Percentiles rank a stretch among this genome's conserved stretches.
Conservation (phyloP, 2,329 filamentous ascomycete species). For the Fusarium dimerum region DNA sequence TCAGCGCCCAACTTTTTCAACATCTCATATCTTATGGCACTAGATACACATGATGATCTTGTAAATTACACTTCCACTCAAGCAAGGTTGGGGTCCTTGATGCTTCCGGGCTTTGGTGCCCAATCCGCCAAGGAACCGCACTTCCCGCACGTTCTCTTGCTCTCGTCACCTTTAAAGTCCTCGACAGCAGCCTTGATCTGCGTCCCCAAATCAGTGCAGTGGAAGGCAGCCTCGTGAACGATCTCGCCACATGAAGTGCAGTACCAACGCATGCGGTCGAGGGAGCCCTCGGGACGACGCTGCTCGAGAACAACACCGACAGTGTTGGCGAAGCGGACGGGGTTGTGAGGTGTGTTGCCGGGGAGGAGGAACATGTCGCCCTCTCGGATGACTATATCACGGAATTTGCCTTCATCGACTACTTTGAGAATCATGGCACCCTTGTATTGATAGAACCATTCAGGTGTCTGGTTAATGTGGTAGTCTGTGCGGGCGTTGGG, state of each 20-base stretch:
- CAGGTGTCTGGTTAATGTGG: conserved; percentile 94
- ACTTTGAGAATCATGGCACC: conserved; percentile 94
- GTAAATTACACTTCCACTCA: conserved; percentile 1
- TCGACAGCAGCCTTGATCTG: conserved; percentile 94
- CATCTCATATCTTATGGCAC: too few species aligned
- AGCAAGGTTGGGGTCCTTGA: conserved; percentile 58
- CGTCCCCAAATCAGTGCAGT: conserved; percentile 86
- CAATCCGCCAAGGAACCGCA: conserved; percentile 78
- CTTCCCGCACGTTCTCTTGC: conserved; percentile 70
- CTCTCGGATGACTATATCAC: conserved; percentile 86
- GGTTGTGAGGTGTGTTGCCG: conserved; percentile 94
- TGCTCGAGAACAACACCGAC: conserved; percentile 95
- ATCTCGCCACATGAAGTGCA: conserved; percentile 69
- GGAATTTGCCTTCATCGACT: conserved; percentile 71
- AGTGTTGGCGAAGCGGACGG: conserved; percentile 88
- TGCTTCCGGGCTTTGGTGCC: conserved; percentile 61
- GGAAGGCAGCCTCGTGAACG: conserved; percentile 84
- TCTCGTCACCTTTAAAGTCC: conserved; percentile 67
- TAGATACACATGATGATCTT: too few species aligned
- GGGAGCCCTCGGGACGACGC: conserved; percentile 65
- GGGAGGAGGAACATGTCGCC: conserved; percentile 94
- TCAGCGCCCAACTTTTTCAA: too few species aligned
- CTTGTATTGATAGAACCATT: conserved; percentile 97
- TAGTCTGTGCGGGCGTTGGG: conserved; percentile 97
- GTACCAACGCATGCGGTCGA: conserved; percentile 91